Conservation (phyloP, 1,284 basidiomycete genomes). For the Mycena citricolor region DNA sequence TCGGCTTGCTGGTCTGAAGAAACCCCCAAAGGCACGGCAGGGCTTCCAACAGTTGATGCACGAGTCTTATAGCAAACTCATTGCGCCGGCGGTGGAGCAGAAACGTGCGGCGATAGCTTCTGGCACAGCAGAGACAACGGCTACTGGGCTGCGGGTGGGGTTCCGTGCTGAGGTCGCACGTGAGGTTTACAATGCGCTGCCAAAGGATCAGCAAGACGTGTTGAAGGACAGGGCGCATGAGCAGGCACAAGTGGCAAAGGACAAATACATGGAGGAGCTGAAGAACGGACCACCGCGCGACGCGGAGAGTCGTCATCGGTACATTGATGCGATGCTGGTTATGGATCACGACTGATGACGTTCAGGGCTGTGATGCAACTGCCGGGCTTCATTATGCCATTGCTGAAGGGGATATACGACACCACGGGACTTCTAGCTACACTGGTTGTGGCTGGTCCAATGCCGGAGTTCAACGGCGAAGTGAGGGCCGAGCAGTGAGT, state of each 20-base stretch:
- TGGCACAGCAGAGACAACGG: too few species aligned
- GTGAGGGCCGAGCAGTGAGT: conserved; percentile 1
- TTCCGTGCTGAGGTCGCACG: conserved; percentile 2
- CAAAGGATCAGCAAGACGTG: background rate
- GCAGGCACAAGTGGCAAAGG: background rate
- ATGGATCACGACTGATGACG: background rate
- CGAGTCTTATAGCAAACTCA: background rate
- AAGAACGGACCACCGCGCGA: background rate
- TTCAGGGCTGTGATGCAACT: conserved; percentile 3
- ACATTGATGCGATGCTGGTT: conserved; percentile 6
- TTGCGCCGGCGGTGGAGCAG: background rate
- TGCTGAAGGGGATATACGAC: conserved; percentile 2
- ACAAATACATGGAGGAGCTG: background rate
- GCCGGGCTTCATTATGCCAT: background rate
- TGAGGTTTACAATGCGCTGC: background rate
- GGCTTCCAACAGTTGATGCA: background rate
- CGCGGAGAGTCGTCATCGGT: conserved; percentile 14
- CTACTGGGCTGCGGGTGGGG: background rate
- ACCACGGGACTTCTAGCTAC: conserved; percentile 9
- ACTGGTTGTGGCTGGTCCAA: conserved; percentile 8
- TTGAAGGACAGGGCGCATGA: background rate
- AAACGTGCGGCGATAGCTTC: background rate
- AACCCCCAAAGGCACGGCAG: conserved; percentile 1
- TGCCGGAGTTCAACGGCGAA: conserved; percentile 1
- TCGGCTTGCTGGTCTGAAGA: background rate